Conservation (phyloP, 352 stramenopile species). For the Globisporangium recalcitrans region DNA sequence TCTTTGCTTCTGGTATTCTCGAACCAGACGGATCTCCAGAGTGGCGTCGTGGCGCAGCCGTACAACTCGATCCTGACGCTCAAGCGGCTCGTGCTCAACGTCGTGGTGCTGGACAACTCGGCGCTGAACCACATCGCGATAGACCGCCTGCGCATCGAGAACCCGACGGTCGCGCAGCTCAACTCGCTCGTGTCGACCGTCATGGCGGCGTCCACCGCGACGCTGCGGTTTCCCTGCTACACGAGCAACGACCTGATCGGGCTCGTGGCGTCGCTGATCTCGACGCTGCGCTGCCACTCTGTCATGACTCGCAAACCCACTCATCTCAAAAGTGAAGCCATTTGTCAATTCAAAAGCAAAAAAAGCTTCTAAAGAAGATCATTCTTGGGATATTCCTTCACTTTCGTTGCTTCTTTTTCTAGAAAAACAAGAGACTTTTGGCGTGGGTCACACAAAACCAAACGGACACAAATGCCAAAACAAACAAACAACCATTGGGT, state of each 20-base stretch:
- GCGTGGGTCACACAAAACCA: no score
- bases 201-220: constrained; percentile 98
- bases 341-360: no score
- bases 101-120: constrained; percentile 99
- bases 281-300: constrained; percentile 98
- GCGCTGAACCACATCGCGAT: constrained; percentile 96
- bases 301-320: no score
- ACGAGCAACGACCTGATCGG: constrained; percentile 99
- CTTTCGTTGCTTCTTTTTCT: no score
- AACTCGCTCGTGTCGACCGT: constrained; percentile 99
- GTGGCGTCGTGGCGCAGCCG: constrained; percentile 98
- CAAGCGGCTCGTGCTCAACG: constrained; percentile 97
- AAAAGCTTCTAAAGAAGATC: no score
- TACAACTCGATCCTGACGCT: constrained; percentile 99
- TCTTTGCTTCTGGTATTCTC: no score
- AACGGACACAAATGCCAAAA: no score
- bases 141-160: constrained; percentile 93
- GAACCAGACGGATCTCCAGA: constrained; percentile 91
- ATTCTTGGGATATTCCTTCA: no score
- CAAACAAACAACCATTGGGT: no score
- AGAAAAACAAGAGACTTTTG: no score
- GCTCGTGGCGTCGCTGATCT: constrained; percentile 96
- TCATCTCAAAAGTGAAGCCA: no score
- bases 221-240: constrained; percentile 95
- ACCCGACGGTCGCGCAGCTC: constrained; percentile 95